Base-by-base conservation (phyloP, 2,329 filamentous ascomycete species). In the Juglanconis oblonga region DNA sequence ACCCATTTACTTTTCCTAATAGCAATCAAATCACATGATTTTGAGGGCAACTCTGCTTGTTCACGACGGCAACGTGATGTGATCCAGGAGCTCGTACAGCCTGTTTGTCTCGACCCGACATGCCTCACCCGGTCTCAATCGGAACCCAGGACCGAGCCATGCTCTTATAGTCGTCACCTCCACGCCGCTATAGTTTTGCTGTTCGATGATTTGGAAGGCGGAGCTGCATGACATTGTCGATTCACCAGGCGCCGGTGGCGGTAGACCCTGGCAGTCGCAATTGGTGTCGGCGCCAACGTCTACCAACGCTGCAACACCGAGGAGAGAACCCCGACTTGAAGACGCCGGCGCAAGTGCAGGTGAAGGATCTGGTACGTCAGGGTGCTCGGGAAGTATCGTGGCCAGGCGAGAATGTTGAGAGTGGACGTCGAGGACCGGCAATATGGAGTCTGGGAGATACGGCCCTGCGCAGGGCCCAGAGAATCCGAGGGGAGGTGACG, bases 151-250 rank as follows among this genome's bases (percentile, higher is more conserved):
- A 1, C 53, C 49, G 2, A 64, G 61, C 51, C 57, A 63, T 4
- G 61, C 54, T 32, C 44, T 50, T 51, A 63, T 55, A 10, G 55
- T 49, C 6, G 52, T 55, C 33, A 61, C 52, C 50, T 64, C 67
- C 17, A 71, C 52, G 8, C 68, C 68, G 40, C 65, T 65, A 60
- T 67, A 68, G 53, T 73, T 73, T 47, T 71, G 68, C 59, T 73
- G 66, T 40, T 65, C 54, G 29, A 75, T 69, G 44, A 75, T 67
- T 2, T 65, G 58, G 45, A 70, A 73, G 5, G 73, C 73, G 24
- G 71, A 69, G 1, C 64, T 64, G 58, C 73, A 75, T 4, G 66
- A 65, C 0, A 70, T 72, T 3, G 72, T 75, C 3, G 69, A 69
- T 52, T 72, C 70, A 9, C 59, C 57, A 1, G 56, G 53, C 5